phyloP scores from a whole-genome alignment of 202 grass and related monocot genomes.

The Setaria italica region DNA sequence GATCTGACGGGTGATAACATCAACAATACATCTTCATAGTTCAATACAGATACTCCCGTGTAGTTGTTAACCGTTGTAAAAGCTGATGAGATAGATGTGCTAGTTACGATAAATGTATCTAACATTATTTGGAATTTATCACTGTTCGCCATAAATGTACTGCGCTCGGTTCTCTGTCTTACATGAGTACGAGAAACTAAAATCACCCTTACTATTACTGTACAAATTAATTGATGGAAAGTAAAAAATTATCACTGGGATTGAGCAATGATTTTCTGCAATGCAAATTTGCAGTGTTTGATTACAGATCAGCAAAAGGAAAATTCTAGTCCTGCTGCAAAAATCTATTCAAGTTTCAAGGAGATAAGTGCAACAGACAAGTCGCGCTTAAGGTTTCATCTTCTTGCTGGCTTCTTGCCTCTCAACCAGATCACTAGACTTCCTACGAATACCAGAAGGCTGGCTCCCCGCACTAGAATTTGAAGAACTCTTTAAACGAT shows the following conservation, averaged over 20 bases:
- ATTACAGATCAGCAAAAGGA: not conserved
- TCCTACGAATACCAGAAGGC: constrained; percentile 31
- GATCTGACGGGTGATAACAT: constrained; percentile 18
- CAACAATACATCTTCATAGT: constrained; percentile 40
- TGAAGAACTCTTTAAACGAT: constrained; percentile 35
- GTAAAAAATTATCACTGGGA: not conserved
- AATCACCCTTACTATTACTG: too few species aligned
- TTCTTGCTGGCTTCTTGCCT: constrained; percentile 61
- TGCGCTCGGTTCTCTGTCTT: not conserved
- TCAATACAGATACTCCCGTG: constrained; percentile 33
- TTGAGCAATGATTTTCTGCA: not conserved
- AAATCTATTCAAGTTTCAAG: not conserved
- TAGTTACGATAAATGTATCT: constrained; percentile 47
- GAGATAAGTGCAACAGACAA: not conserved
- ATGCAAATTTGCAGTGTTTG: constrained; percentile 13
- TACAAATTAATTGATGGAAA: not conserved
- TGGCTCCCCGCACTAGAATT: constrained; percentile 32
- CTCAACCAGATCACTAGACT: constrained; percentile 22
- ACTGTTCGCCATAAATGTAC: not conserved
- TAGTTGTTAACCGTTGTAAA: constrained; percentile 55
- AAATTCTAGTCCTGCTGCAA: not conserved
- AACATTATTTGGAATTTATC: constrained; percentile 12
- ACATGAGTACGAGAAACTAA: not conserved
- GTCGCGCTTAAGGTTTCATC: constrained; percentile 41
- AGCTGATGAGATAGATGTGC: constrained; percentile 48